A percentile compares a stretch with the other conserved stretches of the same genome.
These are phyloP conservation scores for Peronospora belbahrii DNA, from an alignment of 352 stramenopile genomes.

Conservation along the genomic window DNA sequence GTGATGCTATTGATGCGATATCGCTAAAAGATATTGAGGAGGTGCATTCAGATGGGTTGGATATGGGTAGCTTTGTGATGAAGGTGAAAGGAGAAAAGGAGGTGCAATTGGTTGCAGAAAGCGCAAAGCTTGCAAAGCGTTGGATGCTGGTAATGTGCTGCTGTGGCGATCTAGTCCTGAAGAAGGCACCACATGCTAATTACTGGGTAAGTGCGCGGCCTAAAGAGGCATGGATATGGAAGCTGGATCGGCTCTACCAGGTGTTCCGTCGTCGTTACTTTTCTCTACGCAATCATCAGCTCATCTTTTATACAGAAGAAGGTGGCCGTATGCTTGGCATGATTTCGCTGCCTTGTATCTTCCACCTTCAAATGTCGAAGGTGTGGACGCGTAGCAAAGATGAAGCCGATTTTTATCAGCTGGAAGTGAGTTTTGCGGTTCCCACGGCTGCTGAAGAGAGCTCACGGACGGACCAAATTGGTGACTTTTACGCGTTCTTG, in stretches of 20 bases:
- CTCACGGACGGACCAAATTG: slow-evolving; percentile 56
- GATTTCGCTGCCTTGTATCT: slow-evolving; percentile 74
- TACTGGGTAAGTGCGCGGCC: slow-evolving; percentile 70
- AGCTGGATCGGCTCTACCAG: slow-evolving; percentile 80
- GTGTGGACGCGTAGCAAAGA: slow-evolving; percentile 60
- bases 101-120: slow-evolving; percentile 66
- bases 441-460: slow-evolving; percentile 50
- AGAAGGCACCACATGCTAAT: slow-evolving; percentile 54
- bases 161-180: slow-evolving; percentile 66
- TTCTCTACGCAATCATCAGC: slow-evolving; percentile 75
- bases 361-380: slow-evolving; percentile 74
- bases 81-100: slow-evolving; percentile 66
- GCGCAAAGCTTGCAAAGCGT: slow-evolving; percentile 53
- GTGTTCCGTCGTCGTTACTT: slow-evolving; percentile 78
- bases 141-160: slow-evolving; percentile 89
- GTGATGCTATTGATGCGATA: slow-evolving; percentile 75
- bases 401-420: slow-evolving; percentile 73
- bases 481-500: slow-evolving; percentile 70
- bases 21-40: slow-evolving; percentile 69
- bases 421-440: slow-evolving; percentile 78
- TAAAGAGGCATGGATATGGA: slow-evolving; percentile 85
- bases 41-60: slow-evolving; percentile 66
- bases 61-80: slow-evolving; percentile 68
- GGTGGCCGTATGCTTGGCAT: slow-evolving; percentile 63
- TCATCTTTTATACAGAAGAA: slow-evolving; percentile 71